Percentiles rank a stretch among this genome's conserved stretches.
These are phyloP conservation scores for Talaromyces proteolyticus DNA, from an alignment of 495 filamentous ascomycete species.

Conservation along the genomic window DNA sequence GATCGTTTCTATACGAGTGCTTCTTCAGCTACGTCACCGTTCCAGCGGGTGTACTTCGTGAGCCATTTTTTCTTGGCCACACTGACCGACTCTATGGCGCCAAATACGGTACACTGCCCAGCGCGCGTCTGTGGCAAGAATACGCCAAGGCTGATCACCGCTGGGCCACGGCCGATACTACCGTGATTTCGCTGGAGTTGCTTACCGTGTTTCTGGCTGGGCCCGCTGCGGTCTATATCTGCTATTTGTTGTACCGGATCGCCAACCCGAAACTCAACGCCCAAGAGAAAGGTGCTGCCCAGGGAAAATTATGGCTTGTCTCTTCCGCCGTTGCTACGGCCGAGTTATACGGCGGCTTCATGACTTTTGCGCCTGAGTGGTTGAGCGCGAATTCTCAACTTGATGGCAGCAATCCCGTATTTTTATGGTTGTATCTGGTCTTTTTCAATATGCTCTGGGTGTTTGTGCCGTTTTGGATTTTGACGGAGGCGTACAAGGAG, in stretches of 20 bases:
- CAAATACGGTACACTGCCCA: constrained; percentile 57
- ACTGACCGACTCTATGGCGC: constrained; percentile 64
- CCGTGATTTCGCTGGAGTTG: constrained; percentile 75
- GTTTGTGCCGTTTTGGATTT: constrained; percentile 67
- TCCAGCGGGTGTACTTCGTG: constrained; percentile 26
- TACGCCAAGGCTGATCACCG: constrained; percentile 83
- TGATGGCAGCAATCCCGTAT: constrained; percentile 78
- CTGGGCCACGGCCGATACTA: constrained; percentile 76
- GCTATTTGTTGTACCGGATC: constrained; percentile 50
- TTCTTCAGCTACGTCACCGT: constrained; percentile 65
- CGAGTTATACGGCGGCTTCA: constrained; percentile 94
- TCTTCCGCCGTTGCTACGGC: constrained; percentile 77
- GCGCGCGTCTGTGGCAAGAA: constrained; percentile 79
- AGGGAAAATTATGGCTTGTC: constrained; percentile 59
- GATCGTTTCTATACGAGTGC: constrained; percentile 85
- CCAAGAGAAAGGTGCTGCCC: constrained; percentile 23
- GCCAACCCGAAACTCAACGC: constrained; percentile 16
- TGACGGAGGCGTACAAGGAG: constrained; percentile 60
- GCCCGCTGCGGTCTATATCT: constrained; percentile 64
- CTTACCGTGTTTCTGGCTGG: constrained; percentile 78
- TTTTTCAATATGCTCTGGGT: constrained; percentile 96
- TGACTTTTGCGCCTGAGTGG: constrained; percentile 97
- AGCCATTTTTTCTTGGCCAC: constrained; percentile 47
- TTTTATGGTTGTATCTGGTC: constrained; percentile 77
- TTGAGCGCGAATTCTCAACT: constrained; percentile 69